Evolutionary conservation across 345 rosid species (phyloP).

Genomic region (Linum lewisii): DNA sequence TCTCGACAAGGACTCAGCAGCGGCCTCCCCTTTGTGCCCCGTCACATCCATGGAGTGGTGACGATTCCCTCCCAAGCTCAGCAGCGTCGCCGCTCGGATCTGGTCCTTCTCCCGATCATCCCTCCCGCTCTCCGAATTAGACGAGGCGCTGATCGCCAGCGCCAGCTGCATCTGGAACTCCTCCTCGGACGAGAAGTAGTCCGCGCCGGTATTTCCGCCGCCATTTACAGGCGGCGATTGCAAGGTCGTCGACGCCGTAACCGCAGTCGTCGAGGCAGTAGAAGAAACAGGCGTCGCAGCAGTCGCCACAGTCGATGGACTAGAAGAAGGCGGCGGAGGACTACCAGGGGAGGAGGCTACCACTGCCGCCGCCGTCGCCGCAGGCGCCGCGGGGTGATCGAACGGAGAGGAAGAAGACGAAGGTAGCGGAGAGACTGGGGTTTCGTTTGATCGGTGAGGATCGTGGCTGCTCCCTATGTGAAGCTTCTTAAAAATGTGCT

Average conservation of each 20-base stretch:
- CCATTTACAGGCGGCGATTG: constrained; percentile 5
- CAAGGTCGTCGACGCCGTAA: constrained; percentile 10
- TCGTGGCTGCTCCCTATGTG: constrained; percentile 71
- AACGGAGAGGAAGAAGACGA: constrained; percentile 19
- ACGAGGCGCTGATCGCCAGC: constrained; percentile 75
- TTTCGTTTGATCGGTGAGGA: constrained; percentile 57
- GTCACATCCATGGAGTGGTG: constrained; percentile 38
- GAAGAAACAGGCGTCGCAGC: not conserved
- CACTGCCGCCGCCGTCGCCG: constrained; percentile 5
- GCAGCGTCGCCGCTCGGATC: constrained; percentile 77
- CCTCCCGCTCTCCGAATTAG: constrained; percentile 52
- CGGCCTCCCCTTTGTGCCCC: constrained; percentile 47
- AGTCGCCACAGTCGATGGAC: not conserved
- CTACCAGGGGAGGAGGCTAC: constrained; percentile 28
- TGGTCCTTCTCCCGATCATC: constrained; percentile 74
- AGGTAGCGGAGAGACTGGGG: constrained; percentile 25
- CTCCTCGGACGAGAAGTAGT: constrained; percentile 81
- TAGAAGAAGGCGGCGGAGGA: constrained; percentile 23
- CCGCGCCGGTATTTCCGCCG: constrained; percentile 22
- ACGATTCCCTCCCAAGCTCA: constrained; percentile 51
- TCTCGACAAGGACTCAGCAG: constrained; percentile 69
- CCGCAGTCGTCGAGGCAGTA: constrained; percentile 24
- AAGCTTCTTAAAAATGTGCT: constrained; percentile 88
- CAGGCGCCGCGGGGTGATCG: constrained; percentile 36
- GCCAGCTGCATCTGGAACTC: constrained; percentile 95